These are phyloP conservation scores for Cadophora sp. DNA, from an alignment of 2,329 filamentous ascomycete species.

Conservation along the genomic window DNA sequence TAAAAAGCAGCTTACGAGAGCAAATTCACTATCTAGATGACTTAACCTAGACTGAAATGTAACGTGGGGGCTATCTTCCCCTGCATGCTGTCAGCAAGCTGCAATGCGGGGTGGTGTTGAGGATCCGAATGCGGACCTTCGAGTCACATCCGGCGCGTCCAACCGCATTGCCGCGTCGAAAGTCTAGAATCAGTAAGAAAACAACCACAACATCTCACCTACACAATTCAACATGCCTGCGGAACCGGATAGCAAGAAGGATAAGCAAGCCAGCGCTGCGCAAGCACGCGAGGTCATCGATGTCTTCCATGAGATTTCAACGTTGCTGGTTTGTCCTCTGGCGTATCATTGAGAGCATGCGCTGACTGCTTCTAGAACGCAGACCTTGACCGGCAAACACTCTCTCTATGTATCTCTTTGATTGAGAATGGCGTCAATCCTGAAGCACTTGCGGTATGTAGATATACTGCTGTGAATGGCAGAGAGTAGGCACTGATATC, in stretches of 20 bases:
- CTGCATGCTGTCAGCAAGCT: not conserved
- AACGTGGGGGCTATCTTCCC: not conserved
- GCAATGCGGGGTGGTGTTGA: slow-evolving; percentile 27
- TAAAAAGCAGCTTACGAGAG: not conserved
- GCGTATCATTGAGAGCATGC: slow-evolving; percentile 13
- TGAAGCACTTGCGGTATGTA: slow-evolving; percentile 85
- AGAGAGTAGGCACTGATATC: slow-evolving; percentile 26
- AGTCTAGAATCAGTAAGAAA: slow-evolving; percentile 6
- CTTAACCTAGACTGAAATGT: not conserved
- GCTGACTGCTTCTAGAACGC: slow-evolving; percentile 72
- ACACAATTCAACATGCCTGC: slow-evolving; percentile 51
- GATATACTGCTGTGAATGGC: not conserved
- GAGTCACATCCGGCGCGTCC: slow-evolving; percentile 5
- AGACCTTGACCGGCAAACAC: slow-evolving; percentile 84
- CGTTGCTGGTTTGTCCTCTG: slow-evolving; percentile 74
- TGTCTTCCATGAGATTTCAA: slow-evolving; percentile 85
- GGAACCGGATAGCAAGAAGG: slow-evolving; percentile 57
- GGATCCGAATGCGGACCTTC: slow-evolving; percentile 18
- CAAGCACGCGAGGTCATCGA: slow-evolving; percentile 84
- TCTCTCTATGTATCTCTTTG: slow-evolving; percentile 94
- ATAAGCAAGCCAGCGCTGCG: slow-evolving; percentile 73
- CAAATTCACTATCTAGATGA: not conserved
- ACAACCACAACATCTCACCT: slow-evolving; percentile 1
- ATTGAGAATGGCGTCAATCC: slow-evolving; percentile 98
- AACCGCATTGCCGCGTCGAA: slow-evolving; percentile 21